Conservation (phyloP, 106 monocot species). For the Ottelia alismoides region DNA sequence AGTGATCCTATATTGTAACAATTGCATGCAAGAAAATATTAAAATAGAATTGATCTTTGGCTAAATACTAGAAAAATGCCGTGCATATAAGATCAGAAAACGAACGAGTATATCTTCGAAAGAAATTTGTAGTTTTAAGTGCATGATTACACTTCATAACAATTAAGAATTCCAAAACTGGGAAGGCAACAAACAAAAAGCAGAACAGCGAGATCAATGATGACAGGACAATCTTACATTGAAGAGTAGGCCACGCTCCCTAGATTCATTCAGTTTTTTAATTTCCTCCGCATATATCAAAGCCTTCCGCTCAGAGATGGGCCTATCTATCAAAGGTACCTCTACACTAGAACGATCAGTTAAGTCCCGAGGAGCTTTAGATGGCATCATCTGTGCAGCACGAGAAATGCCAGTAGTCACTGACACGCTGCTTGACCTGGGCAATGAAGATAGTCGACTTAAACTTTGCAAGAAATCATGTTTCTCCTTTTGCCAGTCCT, state of each 20-base stretch:
- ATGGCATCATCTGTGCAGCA: constrained; percentile 28
- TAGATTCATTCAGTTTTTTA: constrained; percentile 67
- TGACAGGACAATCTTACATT: constrained; percentile 38
- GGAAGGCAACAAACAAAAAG: background rate
- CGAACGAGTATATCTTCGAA: background rate
- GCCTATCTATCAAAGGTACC: constrained; percentile 23
- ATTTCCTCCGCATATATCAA: constrained; percentile 76
- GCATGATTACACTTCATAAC: background rate
- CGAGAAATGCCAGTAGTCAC: constrained; percentile 24
- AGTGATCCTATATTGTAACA: no score
- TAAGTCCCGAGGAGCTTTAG: constrained; percentile 37
- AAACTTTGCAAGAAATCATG: constrained; percentile 85
- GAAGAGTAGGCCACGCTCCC: constrained; percentile 63
- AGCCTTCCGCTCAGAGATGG: constrained; percentile 78
- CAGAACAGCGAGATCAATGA: background rate
- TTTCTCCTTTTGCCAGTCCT: constrained; percentile 94
- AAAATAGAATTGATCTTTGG: no score
- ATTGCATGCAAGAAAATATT: no score
- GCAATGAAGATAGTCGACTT: constrained; percentile 61
- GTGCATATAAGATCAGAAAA: no score
- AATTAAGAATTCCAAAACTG: background rate
- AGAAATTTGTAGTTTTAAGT: no score
- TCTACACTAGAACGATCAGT: constrained; percentile 28
- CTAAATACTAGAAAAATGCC: no score
- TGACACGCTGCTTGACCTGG: constrained; percentile 49